A percentile compares a stretch with the other conserved stretches of the same genome.
phyloP scores from a whole-genome alignment of 495 filamentous ascomycete species.

The Rusavskia elegans region DNA sequence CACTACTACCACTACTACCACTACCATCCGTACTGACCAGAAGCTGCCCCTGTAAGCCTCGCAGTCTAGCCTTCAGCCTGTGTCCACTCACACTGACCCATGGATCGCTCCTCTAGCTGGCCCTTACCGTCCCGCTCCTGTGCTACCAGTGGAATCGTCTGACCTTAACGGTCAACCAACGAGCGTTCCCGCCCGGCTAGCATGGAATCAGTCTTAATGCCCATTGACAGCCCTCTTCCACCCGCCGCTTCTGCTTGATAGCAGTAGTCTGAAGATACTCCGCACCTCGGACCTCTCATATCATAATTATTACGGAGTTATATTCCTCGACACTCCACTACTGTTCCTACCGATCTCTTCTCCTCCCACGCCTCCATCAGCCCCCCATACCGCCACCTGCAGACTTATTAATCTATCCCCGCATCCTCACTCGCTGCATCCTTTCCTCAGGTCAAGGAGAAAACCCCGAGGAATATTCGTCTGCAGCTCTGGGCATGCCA shows the following conservation, averaged over 20 bases:
- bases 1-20: not conserved
- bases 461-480: not conserved
- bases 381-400: not conserved
- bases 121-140: too few relatives aligned
- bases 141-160: too few relatives aligned
- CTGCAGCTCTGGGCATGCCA: too few relatives aligned
- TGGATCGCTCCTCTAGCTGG: too few relatives aligned
- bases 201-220: not conserved
- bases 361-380: not conserved
- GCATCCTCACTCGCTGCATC: not conserved
- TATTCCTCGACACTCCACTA: too few relatives aligned
- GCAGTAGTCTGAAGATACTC: not conserved
- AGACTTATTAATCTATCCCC: not conserved
- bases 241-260: not conserved
- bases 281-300: not conserved
- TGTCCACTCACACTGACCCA: too few relatives aligned
- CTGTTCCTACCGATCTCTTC: not conserved
- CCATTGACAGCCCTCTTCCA: not conserved
- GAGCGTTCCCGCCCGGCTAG: not conserved
- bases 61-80: too few relatives aligned
- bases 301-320: too few relatives aligned
- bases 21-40: too few relatives aligned
- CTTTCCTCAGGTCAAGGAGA: not conserved
- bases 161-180: too few relatives aligned
- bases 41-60: too few relatives aligned